phyloP scores from a whole-genome alignment of 2,329 filamentous ascomycete species.

The Nemania abortiva region DNA sequence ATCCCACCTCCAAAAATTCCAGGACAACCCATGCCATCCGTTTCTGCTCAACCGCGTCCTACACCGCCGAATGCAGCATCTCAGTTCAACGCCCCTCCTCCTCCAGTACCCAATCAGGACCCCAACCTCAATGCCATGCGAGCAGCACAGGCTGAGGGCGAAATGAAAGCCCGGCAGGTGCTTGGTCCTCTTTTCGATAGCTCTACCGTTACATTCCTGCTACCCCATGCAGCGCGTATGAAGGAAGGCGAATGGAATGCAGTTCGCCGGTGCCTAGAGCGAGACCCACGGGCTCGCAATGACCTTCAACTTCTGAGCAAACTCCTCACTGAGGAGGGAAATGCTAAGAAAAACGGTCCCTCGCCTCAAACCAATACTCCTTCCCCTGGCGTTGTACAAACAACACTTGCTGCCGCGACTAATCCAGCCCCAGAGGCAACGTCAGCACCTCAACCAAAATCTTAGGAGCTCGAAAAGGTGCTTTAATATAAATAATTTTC shows the following conservation, averaged over 20 bases:
- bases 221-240: slow-evolving; percentile 77
- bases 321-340: slow-evolving; percentile 65
- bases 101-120: slow-evolving; percentile 49
- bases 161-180: slow-evolving; percentile 70
- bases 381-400: slow-evolving; percentile 50
- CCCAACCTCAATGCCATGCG: slow-evolving; percentile 55
- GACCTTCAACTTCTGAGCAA: slow-evolving; percentile 69
- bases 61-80: slow-evolving; percentile 20
- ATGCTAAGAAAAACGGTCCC: slow-evolving; percentile 47
- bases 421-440: slow-evolving; percentile 40
- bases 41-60: slow-evolving; percentile 34
- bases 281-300: slow-evolving; percentile 72
- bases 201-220: slow-evolving; percentile 75
- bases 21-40: slow-evolving; percentile 46
- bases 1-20: slow-evolving; percentile 52
- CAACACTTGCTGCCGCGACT: slow-evolving; percentile 49
- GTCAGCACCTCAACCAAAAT: slow-evolving; percentile 44
- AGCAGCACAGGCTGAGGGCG: slow-evolving; percentile 63
- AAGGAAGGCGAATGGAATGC: slow-evolving; percentile 79
- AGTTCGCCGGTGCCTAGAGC: slow-evolving; percentile 75
- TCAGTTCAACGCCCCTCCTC: slow-evolving; percentile 37
- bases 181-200: slow-evolving; percentile 72
- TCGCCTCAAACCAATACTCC: slow-evolving; percentile 42
- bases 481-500: slow-evolving; percentile 6
- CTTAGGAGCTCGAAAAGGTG: slow-evolving; percentile 27